Percentiles rank a stretch among this genome's conserved stretches.
Conservation (phyloP, 371 early-diverging fungal species). For the Rhizopus sp. region DNA sequence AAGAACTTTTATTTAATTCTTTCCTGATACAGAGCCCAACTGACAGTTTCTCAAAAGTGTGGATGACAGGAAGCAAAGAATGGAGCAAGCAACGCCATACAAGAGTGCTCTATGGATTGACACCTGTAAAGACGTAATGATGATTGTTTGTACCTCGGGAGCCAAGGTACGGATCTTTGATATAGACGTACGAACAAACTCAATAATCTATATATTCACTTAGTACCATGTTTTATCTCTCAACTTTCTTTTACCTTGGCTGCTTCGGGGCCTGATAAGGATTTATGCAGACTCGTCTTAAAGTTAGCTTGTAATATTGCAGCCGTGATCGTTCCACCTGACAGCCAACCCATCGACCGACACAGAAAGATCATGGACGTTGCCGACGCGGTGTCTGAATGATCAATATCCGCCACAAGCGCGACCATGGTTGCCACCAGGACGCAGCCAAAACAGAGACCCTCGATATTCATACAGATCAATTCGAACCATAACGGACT, state of each 20-base stretch:
- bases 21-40: neutral
- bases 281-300: conserved; percentile 24
- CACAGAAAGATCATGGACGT: conserved; percentile 54
- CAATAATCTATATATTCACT: conserved; percentile 23
- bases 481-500: conserved; percentile 19
- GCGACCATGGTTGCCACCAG: conserved; percentile 52
- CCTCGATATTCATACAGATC: conserved; percentile 38
- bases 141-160: conserved; percentile 26
- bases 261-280: conserved; percentile 40
- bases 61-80: conserved; percentile 21
- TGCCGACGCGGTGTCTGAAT: conserved; percentile 41
- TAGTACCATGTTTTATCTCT: neutral
- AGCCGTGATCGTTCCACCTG: conserved; percentile 39
- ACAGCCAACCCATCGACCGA: conserved; percentile 47
- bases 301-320: conserved; percentile 47
- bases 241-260: conserved; percentile 11
- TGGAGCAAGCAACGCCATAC: conserved; percentile 25
- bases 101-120: conserved; percentile 25
- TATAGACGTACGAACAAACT: conserved; percentile 41
- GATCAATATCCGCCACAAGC: conserved; percentile 43
- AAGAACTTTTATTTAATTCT: neutral
- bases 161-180: conserved; percentile 32
- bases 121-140: conserved; percentile 20
- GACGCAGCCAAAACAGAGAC: conserved; percentile 42
- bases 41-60: conserved; percentile 26